Conservation (phyloP, 495 filamentous ascomycete genomes). For the Daldinia vernicosa region DNA sequence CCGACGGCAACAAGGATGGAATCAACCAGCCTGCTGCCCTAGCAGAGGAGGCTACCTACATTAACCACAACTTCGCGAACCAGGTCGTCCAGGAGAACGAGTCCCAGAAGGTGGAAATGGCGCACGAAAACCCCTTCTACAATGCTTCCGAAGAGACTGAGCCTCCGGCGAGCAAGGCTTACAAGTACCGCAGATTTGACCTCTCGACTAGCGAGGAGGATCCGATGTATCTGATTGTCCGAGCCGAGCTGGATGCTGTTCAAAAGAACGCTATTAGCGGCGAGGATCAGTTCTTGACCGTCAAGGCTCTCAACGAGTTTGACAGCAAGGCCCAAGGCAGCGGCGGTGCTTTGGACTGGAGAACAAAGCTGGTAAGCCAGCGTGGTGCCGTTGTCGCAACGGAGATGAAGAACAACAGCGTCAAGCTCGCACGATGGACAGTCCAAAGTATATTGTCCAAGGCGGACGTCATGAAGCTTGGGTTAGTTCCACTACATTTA, state of each 20-base stretch:
- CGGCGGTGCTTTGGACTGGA: constrained; percentile 94
- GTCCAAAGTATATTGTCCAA: constrained; percentile 94
- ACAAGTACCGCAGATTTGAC: constrained; percentile 98
- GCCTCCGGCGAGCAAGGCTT: constrained; percentile 91
- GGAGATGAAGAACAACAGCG: constrained; percentile 99
- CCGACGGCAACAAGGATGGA: constrained; percentile 90
- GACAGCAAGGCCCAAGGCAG: constrained; percentile 96
- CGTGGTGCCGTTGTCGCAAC: constrained; percentile 96
- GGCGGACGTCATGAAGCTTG: constrained; percentile 97
- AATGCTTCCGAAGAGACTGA: constrained; percentile 91
- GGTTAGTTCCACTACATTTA: constrained; percentile 59
- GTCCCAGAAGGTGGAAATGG: constrained; percentile 77
- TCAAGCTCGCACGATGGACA: constrained; percentile 97
- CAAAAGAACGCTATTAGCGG: constrained; percentile 90
- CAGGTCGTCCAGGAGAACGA: constrained; percentile 89
- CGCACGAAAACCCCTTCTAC: constrained; percentile 96
- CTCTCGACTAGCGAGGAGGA: constrained; percentile 91
- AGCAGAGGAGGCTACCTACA: constrained; percentile 96
- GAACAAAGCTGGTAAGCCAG: constrained; percentile 89
- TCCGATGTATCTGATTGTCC: constrained; percentile 88
- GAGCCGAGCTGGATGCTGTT: constrained; percentile 95
- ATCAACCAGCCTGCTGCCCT: constrained; percentile 92
- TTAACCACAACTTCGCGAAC: constrained; percentile 98
- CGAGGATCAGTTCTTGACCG: constrained; percentile 86
- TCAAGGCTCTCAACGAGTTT: constrained; percentile 99